Base-by-base conservation (phyloP, 192 early-diverging fungal genomes). In the Backusella psychrophila region DNA sequence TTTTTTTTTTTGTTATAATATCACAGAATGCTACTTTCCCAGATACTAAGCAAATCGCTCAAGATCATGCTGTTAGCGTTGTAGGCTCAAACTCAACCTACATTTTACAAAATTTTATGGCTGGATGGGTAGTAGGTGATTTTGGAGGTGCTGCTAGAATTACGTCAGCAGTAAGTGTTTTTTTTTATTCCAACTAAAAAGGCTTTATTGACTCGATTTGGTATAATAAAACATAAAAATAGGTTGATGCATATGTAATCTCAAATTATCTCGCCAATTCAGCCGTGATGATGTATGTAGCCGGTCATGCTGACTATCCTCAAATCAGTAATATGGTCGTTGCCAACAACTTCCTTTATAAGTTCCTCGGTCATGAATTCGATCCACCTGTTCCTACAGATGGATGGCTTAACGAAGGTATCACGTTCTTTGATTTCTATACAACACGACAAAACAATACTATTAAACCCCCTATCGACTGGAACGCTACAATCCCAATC, bases 361-460 rank as follows among this genome's bases (percentile, higher is more conserved):
- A 66, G 5, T 73, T 74, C 66, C 29, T 78, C n/a, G 72, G 39
- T 26, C 41, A 49, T 21, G 35, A 73, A n/a, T 66, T 73, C 6
- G 72, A 74, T 42, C 36, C 71, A 19, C 41, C 59, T 23, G 38
- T 66, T 6, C 72, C 72, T 41, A 38, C 69, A n/a, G 31, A 74
- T 69, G 72, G 77, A 1, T 78, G 77, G 77, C 39, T 78, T 14
- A 74, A 78, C 42, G 77, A 78, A 23, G 77, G 59, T 17, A 70
- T 78, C 46, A 78, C 77, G 0, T 78, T 78, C 52, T 78, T 74
- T 69, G 77, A 78, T 49, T 78, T 78, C 23, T 78, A 72, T 42
- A 74, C 77, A 4, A 73, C 77, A 9, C 72, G 77, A 15, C 19
- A 38, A 6, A 78, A 78, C 53, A 46, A 78, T n/a, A 78, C 77